Evolutionary conservation across 176 grass and related monocot genomes (phyloP).

Genomic region (sorghum (Sorghum bicolor)): Sorghum_bicolor_NCBIv3 NC_012872.2:57248001-57248500

Average conservation of each 20-base stretch:
- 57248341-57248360: too few relatives aligned
- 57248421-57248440: neutral
- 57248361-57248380: too few relatives aligned
- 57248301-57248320: neutral
- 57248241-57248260: neutral
- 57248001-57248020: too few relatives aligned
- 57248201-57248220: neutral
- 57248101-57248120: too few relatives aligned
- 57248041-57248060: too few relatives aligned
- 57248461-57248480: neutral
- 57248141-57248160: neutral
- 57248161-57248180: neutral
- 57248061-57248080: too few relatives aligned
- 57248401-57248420: neutral
- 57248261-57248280: neutral
- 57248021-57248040: too few relatives aligned
- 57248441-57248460: neutral
- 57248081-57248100: too few relatives aligned
- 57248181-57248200: neutral
- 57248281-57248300: neutral
- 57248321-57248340: neutral
- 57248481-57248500: slow-evolving; percentile 8
- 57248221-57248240: neutral
- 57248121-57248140: too few relatives aligned
- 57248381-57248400: too few relatives aligned